Percentiles rank a stretch among this genome's conserved stretches.
phyloP scores from a whole-genome alignment of 805 yeast genomes.

The Debaryomyces maramus region DNA sequence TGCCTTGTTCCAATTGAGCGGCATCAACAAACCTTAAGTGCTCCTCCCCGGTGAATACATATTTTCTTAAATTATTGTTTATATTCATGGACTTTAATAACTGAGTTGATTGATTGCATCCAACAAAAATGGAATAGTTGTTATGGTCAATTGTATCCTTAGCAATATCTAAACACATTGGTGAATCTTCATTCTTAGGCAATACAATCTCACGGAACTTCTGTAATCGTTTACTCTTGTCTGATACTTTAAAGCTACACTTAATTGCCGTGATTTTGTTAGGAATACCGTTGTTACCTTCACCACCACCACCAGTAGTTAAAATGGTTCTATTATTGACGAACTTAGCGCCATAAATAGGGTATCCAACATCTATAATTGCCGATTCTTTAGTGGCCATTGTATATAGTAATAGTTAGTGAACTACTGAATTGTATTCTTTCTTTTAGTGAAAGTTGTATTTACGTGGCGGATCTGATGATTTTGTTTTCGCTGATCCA shows the following conservation, averaged over 20 bases:
- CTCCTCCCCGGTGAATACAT: constrained; percentile 52
- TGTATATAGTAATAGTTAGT: not conserved
- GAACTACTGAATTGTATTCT: not conserved
- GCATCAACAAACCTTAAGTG: constrained; percentile 61
- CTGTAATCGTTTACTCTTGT: constrained; percentile 46
- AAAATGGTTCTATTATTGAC: constrained; percentile 58
- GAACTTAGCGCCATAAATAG: constrained; percentile 79
- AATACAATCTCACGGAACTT: constrained; percentile 62
- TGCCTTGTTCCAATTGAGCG: constrained; percentile 54
- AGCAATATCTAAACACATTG: constrained; percentile 69
- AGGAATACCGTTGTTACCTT: constrained; percentile 84
- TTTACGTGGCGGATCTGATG: constrained; percentile 2
- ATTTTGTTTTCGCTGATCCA: not conserved
- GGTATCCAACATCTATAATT: constrained; percentile 57
- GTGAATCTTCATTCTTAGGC: constrained; percentile 76
- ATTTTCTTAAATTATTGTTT: constrained; percentile 74
- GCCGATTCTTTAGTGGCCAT: constrained; percentile 39
- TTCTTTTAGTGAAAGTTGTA: not conserved
- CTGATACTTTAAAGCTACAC: constrained; percentile 51
- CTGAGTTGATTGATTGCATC: constrained; percentile 69
- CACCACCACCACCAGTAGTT: constrained; percentile 95
- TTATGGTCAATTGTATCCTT: constrained; percentile 25
- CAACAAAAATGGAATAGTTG: constrained; percentile 58
- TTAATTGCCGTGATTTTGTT: constrained; percentile 73
- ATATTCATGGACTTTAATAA: constrained; percentile 55